Conservation (phyloP, 257 asterid genomes). For the Knoxia roxburghii region DNA sequence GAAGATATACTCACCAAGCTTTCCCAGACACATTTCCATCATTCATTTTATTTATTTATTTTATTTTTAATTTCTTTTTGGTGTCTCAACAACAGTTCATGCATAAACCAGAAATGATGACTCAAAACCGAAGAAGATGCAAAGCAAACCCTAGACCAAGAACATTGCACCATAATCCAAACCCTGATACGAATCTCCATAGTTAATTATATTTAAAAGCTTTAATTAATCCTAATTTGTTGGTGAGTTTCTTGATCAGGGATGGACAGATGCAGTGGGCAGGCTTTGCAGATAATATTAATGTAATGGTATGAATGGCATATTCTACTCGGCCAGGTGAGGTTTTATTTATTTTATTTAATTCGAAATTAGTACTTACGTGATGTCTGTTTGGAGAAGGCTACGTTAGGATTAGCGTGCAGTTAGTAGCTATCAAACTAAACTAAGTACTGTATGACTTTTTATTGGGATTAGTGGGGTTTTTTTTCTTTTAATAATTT, state of each 20-base stretch:
- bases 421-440: conserved; percentile 2
- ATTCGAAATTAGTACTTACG: conserved; percentile 5
- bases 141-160: conserved; percentile 29
- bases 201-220: too few species aligned
- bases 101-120: too few species aligned
- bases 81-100: background rate
- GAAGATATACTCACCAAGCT: conserved; percentile 48
- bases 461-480: conserved; percentile 8
- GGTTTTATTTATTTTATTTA: background rate
- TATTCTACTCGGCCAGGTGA: background rate
- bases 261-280: too few species aligned
- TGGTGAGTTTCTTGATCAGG: background rate
- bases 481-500: conserved; percentile 11
- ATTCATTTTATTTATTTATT: background rate
- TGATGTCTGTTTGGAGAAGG: background rate
- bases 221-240: too few species aligned
- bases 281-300: background rate
- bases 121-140: too few species aligned
- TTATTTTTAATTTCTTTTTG: background rate
- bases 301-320: too few species aligned
- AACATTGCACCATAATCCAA: conserved; percentile 50
- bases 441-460: too few species aligned
- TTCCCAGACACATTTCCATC: conserved; percentile 23
- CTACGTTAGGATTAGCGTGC: background rate
- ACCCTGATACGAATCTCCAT: conserved; percentile 40